Evolutionary conservation across 2,329 filamentous ascomycete species (phyloP), one percentile per base, ranked within the genome.

Genomic region (Pseudogymnoascus sp.): DNA sequence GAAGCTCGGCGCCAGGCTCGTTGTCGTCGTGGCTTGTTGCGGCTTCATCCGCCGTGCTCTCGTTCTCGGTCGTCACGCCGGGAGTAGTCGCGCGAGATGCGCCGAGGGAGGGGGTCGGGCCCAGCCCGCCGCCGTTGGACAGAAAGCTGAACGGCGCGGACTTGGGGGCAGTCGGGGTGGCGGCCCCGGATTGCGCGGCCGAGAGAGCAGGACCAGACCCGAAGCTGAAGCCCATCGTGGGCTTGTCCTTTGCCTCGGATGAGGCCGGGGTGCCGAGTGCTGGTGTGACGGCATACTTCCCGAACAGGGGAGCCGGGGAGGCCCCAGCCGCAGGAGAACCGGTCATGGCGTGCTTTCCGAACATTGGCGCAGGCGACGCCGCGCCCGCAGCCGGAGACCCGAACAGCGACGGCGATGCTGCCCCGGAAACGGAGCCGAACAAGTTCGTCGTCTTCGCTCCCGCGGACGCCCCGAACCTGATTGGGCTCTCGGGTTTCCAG

Each of bases 391-490:
- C 64, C 23, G 19, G 62, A 33, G n/a, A 62, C 3, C 56, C 56
- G 4, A 60, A 60, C 17, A 60, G 26, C n/a, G 53, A 31, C 31
- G 69, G 67, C 50, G 68, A 64, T 7, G 70, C 64, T 35, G 67
- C 65, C 26, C 46, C 46, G 1, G 46, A 33, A 19, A 53, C 46
- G 44, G 67, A 70, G 63, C 76, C 75, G 61, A 77, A 71, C 60
- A 69, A 65, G 59, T 63, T 63, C 53, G 65, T 15, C 67, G 65
- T 15, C 62, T 66, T 17, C 67, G 63, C 19, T 69, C 64, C 40
- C 66, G 68, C 69, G 60, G 71, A 65, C 46, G 77, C 72, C 11
- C 77, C 77, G 69, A 84, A 84, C 70, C 84, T 84, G 71, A 86
- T 82, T 2, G 83, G 82, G 1, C 74, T 77, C 63, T 77, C 75